Evolutionary conservation across 805 yeast genomes (phyloP), one percentile per base, ranked within the genome.

Genomic region (Ogataea glucozyma): DNA sequence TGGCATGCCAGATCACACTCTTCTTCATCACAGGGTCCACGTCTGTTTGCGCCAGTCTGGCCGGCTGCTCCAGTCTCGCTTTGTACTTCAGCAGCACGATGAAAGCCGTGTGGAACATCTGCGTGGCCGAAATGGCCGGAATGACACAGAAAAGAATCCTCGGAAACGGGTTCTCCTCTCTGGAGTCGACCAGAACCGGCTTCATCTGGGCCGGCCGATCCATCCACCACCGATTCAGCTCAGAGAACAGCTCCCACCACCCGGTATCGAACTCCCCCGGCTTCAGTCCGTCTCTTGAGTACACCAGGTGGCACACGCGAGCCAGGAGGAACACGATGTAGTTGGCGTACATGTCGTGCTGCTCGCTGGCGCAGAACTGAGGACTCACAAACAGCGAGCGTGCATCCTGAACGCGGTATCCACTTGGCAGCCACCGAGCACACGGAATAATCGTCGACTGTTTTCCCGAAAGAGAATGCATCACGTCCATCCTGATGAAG

Each of bases 401-500:
- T 6, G 49, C 53, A 31, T 61, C 62, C 12, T 58, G 55, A 31
- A 46, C 41, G 8, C 49, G 14, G 12, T 27, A 38, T 11, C 51
- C 50, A 11, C 51, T 50, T 1, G 70, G 71, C 8, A 69, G 46
- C 73, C 72, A 70, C 35, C 53, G 51, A 23, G 56, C 61, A 10
- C 64, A 56, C 7, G 59, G 62, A 13, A 68, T 61, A 43, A 66
- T 61, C 1, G 75, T 69, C 2, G 60, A 51, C 39, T 66, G 62
- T 37, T 69, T 72, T 13, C 66, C 70, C 35, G 69, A 64, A 14
- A 69, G 64, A 2, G 69, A 70, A 22, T 67, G 61, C 46, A 64
- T 61, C 17, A 70, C 66, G 49, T 70, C 75, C 72, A 68, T 69
- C 26, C 75, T 54, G 2, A 70, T 70, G 51, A 68, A 66, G 42